phyloP scores from a whole-genome alignment of 2,329 filamentous ascomycete genomes.

The Penicillium sp. region DNA sequence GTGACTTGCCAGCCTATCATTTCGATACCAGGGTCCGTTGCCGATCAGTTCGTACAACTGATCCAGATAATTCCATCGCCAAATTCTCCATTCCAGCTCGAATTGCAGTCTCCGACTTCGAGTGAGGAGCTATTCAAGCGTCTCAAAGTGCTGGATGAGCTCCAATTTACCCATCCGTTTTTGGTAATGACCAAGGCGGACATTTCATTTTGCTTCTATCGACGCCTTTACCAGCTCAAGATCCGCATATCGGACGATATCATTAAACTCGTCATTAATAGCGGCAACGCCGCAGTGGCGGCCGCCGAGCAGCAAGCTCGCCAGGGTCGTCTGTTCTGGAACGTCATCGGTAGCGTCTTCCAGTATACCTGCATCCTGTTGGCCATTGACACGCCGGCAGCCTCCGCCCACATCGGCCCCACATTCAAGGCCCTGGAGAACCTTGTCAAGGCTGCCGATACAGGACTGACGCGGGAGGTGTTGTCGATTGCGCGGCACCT shows the following conservation, averaged over 20 bases:
- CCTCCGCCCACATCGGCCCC: background rate
- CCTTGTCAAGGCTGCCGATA: background rate
- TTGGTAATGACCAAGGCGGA: background rate
- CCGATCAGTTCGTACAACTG: background rate
- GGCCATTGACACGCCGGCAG: constrained; percentile 26
- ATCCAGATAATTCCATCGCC: background rate
- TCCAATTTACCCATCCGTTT: background rate
- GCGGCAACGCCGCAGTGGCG: background rate
- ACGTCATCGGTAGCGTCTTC: constrained; percentile 33
- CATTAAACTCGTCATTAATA: background rate
- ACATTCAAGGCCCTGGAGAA: background rate
- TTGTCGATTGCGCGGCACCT: constrained; percentile 14
- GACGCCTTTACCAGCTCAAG: background rate
- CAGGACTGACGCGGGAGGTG: background rate
- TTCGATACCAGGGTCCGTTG: background rate
- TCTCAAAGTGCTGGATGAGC: background rate
- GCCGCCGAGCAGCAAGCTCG: background rate
- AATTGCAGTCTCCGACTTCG: background rate
- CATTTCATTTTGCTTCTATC: background rate
- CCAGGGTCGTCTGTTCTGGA: constrained; percentile 30
- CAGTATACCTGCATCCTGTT: constrained; percentile 32
- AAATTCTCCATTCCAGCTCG: background rate
- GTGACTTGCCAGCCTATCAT: background rate
- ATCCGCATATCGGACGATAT: background rate
- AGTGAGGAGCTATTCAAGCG: background rate